Base-by-base conservation (phyloP, 768 basidiomycete species). In the Suillus hirtellus region DNA sequence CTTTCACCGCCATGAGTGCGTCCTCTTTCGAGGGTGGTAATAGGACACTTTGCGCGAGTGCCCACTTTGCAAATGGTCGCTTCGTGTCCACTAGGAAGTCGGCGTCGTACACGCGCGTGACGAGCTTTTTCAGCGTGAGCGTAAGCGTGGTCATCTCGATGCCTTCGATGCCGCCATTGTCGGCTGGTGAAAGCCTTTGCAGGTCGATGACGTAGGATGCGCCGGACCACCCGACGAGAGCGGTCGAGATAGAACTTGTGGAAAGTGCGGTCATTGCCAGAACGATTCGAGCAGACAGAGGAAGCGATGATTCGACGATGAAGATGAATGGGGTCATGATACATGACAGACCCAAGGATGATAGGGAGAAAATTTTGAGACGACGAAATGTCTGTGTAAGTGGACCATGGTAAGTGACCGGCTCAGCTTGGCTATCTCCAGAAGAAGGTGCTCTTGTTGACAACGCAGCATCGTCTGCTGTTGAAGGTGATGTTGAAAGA, bases 351-450 rank as follows among this genome's bases (percentile, higher is more conserved):
- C 81, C 81, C 54, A 95, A 82, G 0, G 93, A 93, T 27, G 87
- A 85, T 1, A 96, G 77, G 14, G 93, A 95, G 78, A 95, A 93
- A 10, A 92, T 75, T 73, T 95, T 95, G 62, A 95, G 82, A 27
- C 85, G 84, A 61, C 86, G 84, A 78, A 92, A 94, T 1, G 93
- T 90, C 50, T 79, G 73, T 0, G 87, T 76, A 44, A 94, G 78
- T 2, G 93, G 93, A 0, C 92, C 93, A 65, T 81, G 75, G 70
- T 95, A 95, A n/a, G 80, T 70, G 55, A 63, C 60, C 49, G 56
- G 43, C n/a, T 60, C 46, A n/a, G n/a, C 24, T 58, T 14, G 54
- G 53, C 19, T 52, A 54, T 65, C 64, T 34, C 11, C 35, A 8
- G 60, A 38, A 40, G 60, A 59, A 24, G 59, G n/a, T 2, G 62